Evolutionary conservation across 768 basidiomycete genomes (phyloP).

Genomic region (Rhodotorula paludigena): DNA sequence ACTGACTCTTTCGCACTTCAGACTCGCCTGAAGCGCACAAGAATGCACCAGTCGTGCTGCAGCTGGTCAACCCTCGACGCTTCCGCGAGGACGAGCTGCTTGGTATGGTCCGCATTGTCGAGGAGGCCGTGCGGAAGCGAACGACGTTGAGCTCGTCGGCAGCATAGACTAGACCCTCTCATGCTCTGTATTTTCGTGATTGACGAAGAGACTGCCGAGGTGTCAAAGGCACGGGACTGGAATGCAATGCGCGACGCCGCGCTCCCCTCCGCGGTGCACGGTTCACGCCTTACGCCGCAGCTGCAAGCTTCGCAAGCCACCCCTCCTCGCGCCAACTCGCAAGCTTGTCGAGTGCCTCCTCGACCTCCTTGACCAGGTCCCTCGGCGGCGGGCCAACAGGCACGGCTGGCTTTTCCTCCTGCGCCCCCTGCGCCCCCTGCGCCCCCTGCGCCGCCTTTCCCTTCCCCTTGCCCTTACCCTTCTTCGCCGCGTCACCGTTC

Average conservation of each 20-base stretch:
- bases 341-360: slow-evolving; percentile 5
- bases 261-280: no score
- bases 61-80: slow-evolving; percentile 6
- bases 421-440: not conserved
- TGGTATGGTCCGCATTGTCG: not conserved
- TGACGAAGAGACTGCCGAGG: no score
- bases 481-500: not conserved
- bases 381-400: not conserved
- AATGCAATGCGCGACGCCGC: no score
- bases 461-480: not conserved
- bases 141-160: no score
- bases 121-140: slow-evolving; percentile 3
- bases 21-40: not conserved
- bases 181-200: no score
- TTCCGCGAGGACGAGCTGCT: slow-evolving; percentile 15
- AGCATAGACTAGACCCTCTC: no score
- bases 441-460: not conserved
- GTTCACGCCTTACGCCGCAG: no score
- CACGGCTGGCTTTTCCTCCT: not conserved
- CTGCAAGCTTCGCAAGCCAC: no score
- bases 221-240: no score
- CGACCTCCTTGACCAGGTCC: slow-evolving; percentile 7
- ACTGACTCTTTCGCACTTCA: not conserved
- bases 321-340: slow-evolving; percentile 1
- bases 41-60: slow-evolving; percentile 9